Conservation (phyloP, 2,329 filamentous ascomycete genomes). For the Thelonectria rubi region DNA sequence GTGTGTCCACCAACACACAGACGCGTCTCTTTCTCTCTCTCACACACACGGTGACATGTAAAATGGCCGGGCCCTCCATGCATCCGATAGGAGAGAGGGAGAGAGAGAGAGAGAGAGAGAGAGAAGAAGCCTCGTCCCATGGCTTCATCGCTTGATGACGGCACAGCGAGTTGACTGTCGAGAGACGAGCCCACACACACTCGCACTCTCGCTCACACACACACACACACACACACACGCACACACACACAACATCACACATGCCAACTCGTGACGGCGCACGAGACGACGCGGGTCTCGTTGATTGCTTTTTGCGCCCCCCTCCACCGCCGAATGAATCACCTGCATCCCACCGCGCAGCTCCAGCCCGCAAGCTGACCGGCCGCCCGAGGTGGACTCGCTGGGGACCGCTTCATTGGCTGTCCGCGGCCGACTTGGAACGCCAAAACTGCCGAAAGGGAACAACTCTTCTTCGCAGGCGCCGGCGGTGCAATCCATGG, state of each 20-base stretch:
- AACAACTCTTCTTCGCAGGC: background rate
- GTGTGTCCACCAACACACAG: conserved; percentile 21
- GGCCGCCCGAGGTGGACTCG: conserved; percentile 19
- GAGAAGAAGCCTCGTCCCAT: background rate
- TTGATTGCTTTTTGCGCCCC: conserved; percentile 1
- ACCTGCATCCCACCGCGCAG: conserved; percentile 37
- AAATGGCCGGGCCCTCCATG: background rate
- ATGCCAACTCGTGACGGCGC: conserved; percentile 34
- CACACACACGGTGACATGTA: conserved; percentile 1
- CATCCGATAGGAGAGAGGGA: background rate
- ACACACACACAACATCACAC: background rate
- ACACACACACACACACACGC: no score
- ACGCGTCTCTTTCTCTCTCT: conserved; percentile 4
- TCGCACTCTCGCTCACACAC: background rate
- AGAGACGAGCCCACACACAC: conserved; percentile 9
- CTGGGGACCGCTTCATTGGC: conserved; percentile 22
- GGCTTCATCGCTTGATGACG: no score
- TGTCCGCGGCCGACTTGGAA: conserved; percentile 9
- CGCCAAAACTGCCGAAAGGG: background rate
- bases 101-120: background rate
- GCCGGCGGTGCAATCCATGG: background rate
- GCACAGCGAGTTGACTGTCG: background rate
- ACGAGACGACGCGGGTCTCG: conserved; percentile 32
- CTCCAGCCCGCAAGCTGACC: conserved; percentile 29
- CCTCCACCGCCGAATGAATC: conserved; percentile 34